A percentile compares a stretch with the other conserved stretches of the same genome.
phyloP scores from a whole-genome alignment of 345 rosid species.

The Salix udensis region DNA sequence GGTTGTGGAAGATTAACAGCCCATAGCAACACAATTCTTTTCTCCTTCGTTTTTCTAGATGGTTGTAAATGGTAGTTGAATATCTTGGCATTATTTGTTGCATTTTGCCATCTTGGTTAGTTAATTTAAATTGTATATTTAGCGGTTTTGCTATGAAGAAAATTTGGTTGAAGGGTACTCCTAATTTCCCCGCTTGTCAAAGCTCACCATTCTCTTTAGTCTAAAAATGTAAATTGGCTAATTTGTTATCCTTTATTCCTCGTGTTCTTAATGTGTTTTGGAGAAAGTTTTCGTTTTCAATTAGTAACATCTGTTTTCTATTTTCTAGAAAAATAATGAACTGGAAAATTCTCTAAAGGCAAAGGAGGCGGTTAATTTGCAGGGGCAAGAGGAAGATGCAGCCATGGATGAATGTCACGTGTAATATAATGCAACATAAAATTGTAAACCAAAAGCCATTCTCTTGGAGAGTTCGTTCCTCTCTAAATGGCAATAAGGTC shows the following conservation, averaged over 20 bases:
- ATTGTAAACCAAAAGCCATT: too few relatives aligned
- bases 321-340: too few relatives aligned
- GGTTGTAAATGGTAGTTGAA: constrained; percentile 17
- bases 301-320: too few relatives aligned
- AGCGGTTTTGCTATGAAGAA: constrained; percentile 4
- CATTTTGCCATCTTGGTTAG: constrained; percentile 1
- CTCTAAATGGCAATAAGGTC: too few relatives aligned
- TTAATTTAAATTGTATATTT: constrained; percentile 12
- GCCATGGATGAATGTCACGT: background rate
- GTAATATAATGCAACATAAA: background rate
- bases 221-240: background rate
- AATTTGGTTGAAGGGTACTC: background rate
- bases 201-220: background rate
- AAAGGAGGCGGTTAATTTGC: too few relatives aligned
- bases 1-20: constrained; percentile 11
- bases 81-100: background rate
- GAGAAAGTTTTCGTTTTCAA: background rate
- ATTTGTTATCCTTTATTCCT: background rate
- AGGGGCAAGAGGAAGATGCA: background rate
- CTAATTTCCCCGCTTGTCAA: background rate
- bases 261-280: background rate
- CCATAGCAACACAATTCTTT: background rate
- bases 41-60: background rate
- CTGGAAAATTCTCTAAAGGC: too few relatives aligned
- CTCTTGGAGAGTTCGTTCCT: too few relatives aligned